phyloP scores from a whole-genome alignment of 139 green algal species.

The Yamagishiella unicocca region DNA sequence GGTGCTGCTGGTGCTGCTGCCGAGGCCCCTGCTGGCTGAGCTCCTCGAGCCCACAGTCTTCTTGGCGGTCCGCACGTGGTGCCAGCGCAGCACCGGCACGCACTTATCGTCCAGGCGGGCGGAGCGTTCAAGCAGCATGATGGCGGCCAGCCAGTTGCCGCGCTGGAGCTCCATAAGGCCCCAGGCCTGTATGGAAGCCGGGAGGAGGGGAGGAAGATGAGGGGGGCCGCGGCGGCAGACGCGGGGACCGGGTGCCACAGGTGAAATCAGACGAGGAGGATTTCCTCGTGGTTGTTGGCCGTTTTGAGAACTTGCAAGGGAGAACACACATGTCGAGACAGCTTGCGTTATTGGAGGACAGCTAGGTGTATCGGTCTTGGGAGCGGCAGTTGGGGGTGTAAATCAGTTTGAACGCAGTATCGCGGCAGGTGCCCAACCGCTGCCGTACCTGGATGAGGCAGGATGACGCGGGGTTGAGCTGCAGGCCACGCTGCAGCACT shows the following conservation, averaged over 20 bases:
- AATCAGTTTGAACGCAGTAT: background rate
- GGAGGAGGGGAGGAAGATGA: background rate
- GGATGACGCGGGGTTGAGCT: slow-evolving; percentile 69
- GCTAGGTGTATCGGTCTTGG: too few relatives aligned
- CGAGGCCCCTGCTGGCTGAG: background rate
- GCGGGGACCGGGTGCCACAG: too few relatives aligned
- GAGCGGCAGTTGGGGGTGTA: too few relatives aligned
- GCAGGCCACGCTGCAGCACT: slow-evolving; percentile 78
- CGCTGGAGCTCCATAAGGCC: slow-evolving; percentile 86
- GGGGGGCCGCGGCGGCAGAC: too few relatives aligned
- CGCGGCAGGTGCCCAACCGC: background rate
- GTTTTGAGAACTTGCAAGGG: too few relatives aligned
- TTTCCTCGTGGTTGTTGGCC: too few relatives aligned
- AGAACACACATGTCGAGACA: too few relatives aligned
- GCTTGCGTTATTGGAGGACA: too few relatives aligned
- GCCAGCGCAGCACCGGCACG: slow-evolving; percentile 54
- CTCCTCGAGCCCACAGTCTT: slow-evolving; percentile 47
- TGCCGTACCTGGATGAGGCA: slow-evolving; percentile 68
- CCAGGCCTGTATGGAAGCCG: slow-evolving; percentile 70
- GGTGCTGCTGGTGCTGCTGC: background rate
- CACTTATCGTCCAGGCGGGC: slow-evolving; percentile 44
- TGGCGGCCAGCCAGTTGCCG: slow-evolving; percentile 77
- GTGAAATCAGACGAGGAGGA: too few relatives aligned
- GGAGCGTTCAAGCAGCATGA: slow-evolving; percentile 75
- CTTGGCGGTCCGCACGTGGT: slow-evolving; percentile 29